These are phyloP conservation scores for Metschnikowia matae DNA, from an alignment of 805 yeast species.

Conservation along the genomic window DNA sequence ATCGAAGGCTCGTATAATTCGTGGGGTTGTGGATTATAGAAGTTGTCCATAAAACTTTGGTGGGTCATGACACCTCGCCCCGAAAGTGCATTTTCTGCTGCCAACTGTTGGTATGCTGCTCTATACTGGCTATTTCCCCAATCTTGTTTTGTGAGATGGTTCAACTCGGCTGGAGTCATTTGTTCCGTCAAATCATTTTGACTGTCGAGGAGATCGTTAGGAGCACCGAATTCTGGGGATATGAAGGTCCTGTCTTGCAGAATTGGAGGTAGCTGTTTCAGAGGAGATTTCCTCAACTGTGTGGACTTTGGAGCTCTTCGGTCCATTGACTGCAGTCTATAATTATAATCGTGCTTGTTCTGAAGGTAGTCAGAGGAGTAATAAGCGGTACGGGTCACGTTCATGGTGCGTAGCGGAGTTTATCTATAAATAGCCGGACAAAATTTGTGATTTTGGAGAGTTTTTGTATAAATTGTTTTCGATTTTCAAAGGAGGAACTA, in stretches of 20 bases:
- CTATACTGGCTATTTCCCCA: not conserved
- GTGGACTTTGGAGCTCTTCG: not conserved
- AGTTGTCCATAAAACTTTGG: constrained; percentile 1
- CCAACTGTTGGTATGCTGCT: not conserved
- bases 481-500: too few relatives aligned
- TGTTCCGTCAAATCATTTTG: constrained; percentile 27
- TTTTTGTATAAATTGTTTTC: not conserved
- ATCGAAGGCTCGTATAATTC: constrained; percentile 10
- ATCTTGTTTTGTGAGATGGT: not conserved
- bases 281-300: not conserved
- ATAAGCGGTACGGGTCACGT: constrained; percentile 41
- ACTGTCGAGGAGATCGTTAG: not conserved
- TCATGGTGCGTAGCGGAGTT: constrained; percentile 22
- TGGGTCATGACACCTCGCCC: not conserved
- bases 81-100: not conserved
- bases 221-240: not conserved
- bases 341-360: not conserved
- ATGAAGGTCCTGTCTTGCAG: not conserved
- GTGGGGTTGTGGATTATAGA: not conserved
- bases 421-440: not conserved
- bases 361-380: constrained; percentile 33
- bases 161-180: constrained; percentile 39
- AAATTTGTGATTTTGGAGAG: not conserved
- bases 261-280: not conserved
- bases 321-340: not conserved